phyloP scores from a whole-genome alignment of 1,139 yeast species.

The Candida sp. region DNA sequence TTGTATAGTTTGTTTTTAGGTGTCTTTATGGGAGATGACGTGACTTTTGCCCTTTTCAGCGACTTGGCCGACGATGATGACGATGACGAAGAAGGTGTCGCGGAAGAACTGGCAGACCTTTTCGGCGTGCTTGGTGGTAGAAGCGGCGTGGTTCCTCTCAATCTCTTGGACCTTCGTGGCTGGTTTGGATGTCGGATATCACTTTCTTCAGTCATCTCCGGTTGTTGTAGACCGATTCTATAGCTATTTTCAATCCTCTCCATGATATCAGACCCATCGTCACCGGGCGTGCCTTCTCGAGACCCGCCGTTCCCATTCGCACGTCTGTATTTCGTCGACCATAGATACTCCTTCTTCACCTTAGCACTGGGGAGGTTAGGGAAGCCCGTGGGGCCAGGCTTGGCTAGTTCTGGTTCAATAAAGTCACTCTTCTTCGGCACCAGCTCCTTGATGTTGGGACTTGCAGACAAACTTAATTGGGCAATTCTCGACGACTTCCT shows the following conservation, averaged over 20 bases:
- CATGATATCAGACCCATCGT: conserved; percentile 8
- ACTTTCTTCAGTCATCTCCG: conserved; percentile 27
- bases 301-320: conserved; percentile 8
- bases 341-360: conserved; percentile 53
- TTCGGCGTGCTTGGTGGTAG: conserved; percentile 16
- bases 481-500: conserved; percentile 16
- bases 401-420: conserved; percentile 62
- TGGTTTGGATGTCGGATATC: conserved; percentile 26
- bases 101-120: background rate
- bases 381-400: conserved; percentile 64
- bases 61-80: conserved; percentile 11
- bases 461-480: conserved; percentile 12
- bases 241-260: conserved; percentile 20
- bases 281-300: conserved; percentile 11
- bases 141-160: conserved; percentile 12
- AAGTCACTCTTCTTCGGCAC: conserved; percentile 24
- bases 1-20: conserved; percentile 34
- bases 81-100: background rate
- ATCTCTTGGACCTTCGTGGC: conserved; percentile 13
- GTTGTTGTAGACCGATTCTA: conserved; percentile 31
- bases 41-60: conserved; percentile 40
- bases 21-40: conserved; percentile 42
- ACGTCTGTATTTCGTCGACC: conserved; percentile 36
- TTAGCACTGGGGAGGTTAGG: conserved; percentile 65
- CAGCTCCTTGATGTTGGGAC: conserved; percentile 14